phyloP scores from a whole-genome alignment of 352 stramenopile species.

The Phytopythium kandeliae region DNA sequence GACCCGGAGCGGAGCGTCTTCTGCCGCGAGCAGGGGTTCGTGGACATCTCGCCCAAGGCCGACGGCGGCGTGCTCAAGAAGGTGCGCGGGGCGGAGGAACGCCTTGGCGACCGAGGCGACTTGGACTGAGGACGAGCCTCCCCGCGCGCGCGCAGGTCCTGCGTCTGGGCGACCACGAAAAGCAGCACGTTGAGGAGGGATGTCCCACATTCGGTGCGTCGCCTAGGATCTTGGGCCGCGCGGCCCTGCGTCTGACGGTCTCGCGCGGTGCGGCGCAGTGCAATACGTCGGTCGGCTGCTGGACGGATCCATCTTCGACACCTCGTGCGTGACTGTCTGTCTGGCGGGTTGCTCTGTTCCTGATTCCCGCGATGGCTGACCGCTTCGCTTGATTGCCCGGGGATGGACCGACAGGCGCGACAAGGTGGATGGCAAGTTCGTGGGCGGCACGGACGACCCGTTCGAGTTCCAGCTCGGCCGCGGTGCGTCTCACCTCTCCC shows the following conservation, averaged over 20 bases:
- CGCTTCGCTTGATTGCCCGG: too few species aligned
- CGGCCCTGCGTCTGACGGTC: too few species aligned
- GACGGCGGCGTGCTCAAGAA: slow-evolving; percentile 83
- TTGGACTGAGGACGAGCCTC: background rate
- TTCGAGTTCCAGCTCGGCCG: slow-evolving; percentile 83
- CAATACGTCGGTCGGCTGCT: slow-evolving; percentile 79
- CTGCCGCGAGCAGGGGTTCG: slow-evolving; percentile 67
- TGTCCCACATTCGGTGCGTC: slow-evolving; percentile 69
- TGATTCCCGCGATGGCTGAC: background rate
- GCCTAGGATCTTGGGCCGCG: background rate
- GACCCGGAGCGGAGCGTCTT: slow-evolving; percentile 62
- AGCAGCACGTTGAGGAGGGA: slow-evolving; percentile 65
- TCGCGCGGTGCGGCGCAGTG: slow-evolving; percentile 21
- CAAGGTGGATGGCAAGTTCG: slow-evolving; percentile 70
- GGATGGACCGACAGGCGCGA: slow-evolving; percentile 38
- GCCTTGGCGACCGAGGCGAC: background rate
- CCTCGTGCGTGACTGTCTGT: slow-evolving; percentile 43
- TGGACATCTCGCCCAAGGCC: slow-evolving; percentile 72
- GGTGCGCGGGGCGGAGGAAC: slow-evolving; percentile 11
- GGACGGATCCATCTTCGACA: slow-evolving; percentile 87
- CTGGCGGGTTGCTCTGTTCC: background rate
- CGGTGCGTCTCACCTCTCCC: slow-evolving; percentile 22
- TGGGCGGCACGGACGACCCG: slow-evolving; percentile 76
- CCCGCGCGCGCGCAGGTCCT: slow-evolving; percentile 26
- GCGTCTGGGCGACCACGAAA: slow-evolving; percentile 39